These are phyloP conservation scores for Coccinonectria pachysandricola DNA, from an alignment of 2,329 filamentous ascomycete species.

Conservation along the genomic window DNA sequence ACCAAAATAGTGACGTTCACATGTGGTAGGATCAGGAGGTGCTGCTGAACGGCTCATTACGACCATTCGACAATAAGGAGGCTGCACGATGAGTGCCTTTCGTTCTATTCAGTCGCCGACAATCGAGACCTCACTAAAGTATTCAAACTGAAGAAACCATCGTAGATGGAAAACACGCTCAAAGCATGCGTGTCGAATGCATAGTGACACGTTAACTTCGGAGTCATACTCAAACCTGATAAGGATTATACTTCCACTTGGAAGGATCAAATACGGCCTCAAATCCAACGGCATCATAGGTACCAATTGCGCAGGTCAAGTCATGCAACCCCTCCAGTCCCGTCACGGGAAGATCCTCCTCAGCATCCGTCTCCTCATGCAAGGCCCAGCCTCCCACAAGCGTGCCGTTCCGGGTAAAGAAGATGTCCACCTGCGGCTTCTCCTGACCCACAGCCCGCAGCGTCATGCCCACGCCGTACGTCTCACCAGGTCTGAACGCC, in stretches of 20 bases:
- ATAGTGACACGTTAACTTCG: too few species aligned
- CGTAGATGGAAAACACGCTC: too few species aligned
- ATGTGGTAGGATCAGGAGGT: too few species aligned
- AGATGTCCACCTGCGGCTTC: slow-evolving; percentile 31
- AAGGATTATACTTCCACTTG: slow-evolving; percentile 44
- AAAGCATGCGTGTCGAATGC: too few species aligned
- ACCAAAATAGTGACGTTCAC: too few species aligned
- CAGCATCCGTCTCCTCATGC: slow-evolving; percentile 60
- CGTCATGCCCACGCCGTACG: slow-evolving; percentile 61
- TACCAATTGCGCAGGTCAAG: slow-evolving; percentile 59
- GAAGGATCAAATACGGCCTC: slow-evolving; percentile 53
- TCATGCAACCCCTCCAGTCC: slow-evolving; percentile 65
- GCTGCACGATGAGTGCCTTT: too few species aligned
- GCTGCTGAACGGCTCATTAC: too few species aligned
- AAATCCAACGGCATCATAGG: slow-evolving; percentile 57
- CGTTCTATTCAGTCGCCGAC: too few species aligned
- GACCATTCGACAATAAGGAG: too few species aligned
- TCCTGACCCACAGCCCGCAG: slow-evolving; percentile 31
- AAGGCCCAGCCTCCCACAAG: slow-evolving; percentile 57
- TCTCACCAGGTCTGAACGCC: slow-evolving; percentile 54
- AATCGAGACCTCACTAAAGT: too few species aligned
- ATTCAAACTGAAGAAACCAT: too few species aligned
- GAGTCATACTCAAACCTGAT: slow-evolving; percentile 12
- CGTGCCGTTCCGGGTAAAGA: slow-evolving; percentile 60
- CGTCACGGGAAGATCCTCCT: slow-evolving; percentile 49